phyloP scores from a whole-genome alignment of 2,329 filamentous ascomycete genomes.

The Fusarium sambucinum region DNA sequence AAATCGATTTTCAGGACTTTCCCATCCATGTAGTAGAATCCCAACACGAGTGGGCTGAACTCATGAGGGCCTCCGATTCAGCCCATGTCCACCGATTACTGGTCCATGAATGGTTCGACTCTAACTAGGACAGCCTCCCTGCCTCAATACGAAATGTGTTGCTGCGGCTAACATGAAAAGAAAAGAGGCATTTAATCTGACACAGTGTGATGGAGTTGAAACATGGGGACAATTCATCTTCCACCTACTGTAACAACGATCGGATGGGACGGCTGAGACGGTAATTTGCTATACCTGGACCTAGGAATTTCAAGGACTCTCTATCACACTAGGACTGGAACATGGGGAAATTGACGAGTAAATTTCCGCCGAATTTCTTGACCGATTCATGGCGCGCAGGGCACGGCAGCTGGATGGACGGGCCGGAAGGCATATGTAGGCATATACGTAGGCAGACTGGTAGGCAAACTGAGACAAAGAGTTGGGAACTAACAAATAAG shows the following conservation, averaged over 20 bases:
- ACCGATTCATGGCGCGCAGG: conserved; percentile 29
- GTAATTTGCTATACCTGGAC: neutral
- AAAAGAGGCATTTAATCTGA: conserved; percentile 25
- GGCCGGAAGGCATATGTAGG: conserved; percentile 6
- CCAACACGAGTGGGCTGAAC: conserved; percentile 22
- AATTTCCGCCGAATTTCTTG: conserved; percentile 22
- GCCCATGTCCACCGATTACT: conserved; percentile 18
- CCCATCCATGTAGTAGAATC: conserved; percentile 17
- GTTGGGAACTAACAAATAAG: neutral
- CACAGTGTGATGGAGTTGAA: conserved; percentile 36
- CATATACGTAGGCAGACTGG: conserved; percentile 35
- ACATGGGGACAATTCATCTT: conserved; percentile 1
- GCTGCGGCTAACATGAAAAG: conserved; percentile 29
- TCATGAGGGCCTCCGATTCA: conserved; percentile 23
- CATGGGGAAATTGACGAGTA: conserved; percentile 22
- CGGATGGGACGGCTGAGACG: conserved; percentile 16
- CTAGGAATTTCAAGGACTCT: neutral
- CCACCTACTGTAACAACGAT: conserved; percentile 28
- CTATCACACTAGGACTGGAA: conserved; percentile 16
- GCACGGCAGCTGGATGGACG: conserved; percentile 21
- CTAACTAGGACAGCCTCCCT: conserved; percentile 19
- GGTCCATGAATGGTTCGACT: conserved; percentile 15
- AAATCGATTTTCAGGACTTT: conserved; percentile 8
- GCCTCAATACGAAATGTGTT: conserved; percentile 23
- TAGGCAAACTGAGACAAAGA: conserved; percentile 36